phyloP scores from a whole-genome alignment of 1,139 yeast genomes.

The Wickerhamomyces sp. region DNA sequence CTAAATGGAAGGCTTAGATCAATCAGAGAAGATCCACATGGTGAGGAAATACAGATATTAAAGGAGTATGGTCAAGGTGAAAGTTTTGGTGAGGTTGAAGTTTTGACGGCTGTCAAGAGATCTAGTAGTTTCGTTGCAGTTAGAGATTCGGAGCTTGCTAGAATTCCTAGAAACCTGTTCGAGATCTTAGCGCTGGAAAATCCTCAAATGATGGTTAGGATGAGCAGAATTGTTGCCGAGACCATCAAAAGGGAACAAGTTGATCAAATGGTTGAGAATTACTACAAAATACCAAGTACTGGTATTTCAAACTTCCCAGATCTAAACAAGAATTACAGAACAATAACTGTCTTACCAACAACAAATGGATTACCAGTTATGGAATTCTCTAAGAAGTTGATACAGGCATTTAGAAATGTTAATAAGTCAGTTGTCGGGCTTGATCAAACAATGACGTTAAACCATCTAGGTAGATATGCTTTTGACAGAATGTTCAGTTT shows the following conservation, averaged over 20 bases:
- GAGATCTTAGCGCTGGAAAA: constrained; percentile 79
- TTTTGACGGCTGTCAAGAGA: constrained; percentile 77
- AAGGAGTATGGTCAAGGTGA: constrained; percentile 94
- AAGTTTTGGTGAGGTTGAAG: constrained; percentile 93
- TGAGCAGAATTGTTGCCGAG: constrained; percentile 81
- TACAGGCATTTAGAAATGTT: constrained; percentile 64
- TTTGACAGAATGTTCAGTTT: constrained; percentile 84
- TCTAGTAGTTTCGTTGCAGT: constrained; percentile 77
- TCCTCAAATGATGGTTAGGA: constrained; percentile 88
- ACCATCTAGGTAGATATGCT: constrained; percentile 86
- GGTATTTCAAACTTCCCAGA: constrained; percentile 9
- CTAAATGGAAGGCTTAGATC: constrained; percentile 86
- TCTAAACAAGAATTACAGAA: constrained; percentile 51
- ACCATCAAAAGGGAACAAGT: constrained; percentile 38
- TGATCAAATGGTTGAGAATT: constrained; percentile 23
- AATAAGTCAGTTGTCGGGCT: constrained; percentile 73
- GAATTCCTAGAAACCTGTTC: constrained; percentile 86
- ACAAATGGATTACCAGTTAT: constrained; percentile 76
- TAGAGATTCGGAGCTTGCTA: constrained; percentile 88
- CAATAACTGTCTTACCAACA: constrained; percentile 81
- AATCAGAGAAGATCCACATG: constrained; percentile 28
- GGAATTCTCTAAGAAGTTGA: constrained; percentile 75
- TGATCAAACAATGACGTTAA: constrained; percentile 76
- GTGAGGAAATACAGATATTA: constrained; percentile 37
- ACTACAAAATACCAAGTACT: constrained; percentile 28